Evolutionary conservation across 2,329 filamentous ascomycete species (phyloP).

Genomic region (Trichoderma sp.): DNA sequence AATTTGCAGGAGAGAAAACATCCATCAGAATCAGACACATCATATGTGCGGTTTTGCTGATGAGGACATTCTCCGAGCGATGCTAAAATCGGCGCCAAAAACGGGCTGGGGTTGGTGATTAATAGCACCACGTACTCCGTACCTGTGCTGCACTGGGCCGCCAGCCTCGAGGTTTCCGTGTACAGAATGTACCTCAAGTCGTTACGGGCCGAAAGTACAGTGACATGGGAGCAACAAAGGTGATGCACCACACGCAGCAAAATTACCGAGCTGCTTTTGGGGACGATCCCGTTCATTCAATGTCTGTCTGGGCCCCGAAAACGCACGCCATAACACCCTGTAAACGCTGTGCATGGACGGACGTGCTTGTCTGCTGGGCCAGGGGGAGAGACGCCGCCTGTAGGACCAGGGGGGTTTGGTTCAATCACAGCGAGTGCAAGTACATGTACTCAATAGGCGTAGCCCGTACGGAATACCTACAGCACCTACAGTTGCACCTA

Average conservation of each 20-base stretch:
- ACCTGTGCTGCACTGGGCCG: not conserved
- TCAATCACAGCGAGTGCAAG: not conserved
- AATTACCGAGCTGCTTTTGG: constrained; percentile 6
- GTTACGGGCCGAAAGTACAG: not conserved
- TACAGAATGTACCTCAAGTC: not conserved
- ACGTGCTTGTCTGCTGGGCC: not conserved
- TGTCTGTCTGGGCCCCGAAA: not conserved
- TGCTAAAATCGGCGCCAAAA: constrained; percentile 13
- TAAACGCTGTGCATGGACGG: not conserved
- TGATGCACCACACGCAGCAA: not conserved
- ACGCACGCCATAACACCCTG: constrained; percentile 12
- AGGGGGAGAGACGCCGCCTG: not conserved
- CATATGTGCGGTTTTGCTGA: constrained; percentile 7
- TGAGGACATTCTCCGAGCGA: constrained; percentile 9
- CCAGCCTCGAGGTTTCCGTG: not conserved
- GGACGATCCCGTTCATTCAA: constrained; percentile 6
- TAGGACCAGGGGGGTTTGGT: not conserved
- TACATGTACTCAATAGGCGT: not conserved
- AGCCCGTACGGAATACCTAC: not conserved
- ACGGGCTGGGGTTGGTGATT: not conserved
- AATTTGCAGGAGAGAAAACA: constrained; percentile 5
- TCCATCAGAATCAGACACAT: constrained; percentile 14
- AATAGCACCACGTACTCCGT: not conserved
- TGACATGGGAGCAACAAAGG: not conserved
- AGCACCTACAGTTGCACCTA: not conserved